phyloP scores from a whole-genome alignment of 208 protist species.

The Trypanosoma rangeli region DNA sequence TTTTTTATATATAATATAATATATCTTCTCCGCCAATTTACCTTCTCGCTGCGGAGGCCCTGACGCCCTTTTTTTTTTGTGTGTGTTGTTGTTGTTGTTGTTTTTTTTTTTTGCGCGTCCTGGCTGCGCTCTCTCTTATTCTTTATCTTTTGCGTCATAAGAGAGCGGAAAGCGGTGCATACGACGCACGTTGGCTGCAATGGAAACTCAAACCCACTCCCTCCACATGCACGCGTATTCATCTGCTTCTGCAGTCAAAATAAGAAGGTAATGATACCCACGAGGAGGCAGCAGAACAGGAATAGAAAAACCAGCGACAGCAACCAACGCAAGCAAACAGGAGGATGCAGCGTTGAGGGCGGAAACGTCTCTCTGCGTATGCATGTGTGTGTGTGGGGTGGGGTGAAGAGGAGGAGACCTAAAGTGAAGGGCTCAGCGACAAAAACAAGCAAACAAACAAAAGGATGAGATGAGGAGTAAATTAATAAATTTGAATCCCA shows the following conservation, averaged over 20 bases:
- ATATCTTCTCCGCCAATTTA: no score
- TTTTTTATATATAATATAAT: no score
- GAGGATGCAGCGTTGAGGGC: neutral
- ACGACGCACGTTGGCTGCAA: no score
- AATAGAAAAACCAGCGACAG: neutral
- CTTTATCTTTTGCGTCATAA: no score
- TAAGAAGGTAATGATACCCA: conserved; percentile 17
- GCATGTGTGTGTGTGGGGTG: neutral
- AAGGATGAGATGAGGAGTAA: neutral
- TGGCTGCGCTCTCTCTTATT: no score
- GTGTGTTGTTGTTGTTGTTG: neutral
- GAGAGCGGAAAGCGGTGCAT: no score
- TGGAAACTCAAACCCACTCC: no score
- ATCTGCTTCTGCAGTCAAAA: neutral
- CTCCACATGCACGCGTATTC: no score
- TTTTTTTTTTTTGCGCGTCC: neutral
- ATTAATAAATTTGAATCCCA: neutral
- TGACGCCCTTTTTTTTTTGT: conserved; percentile 1
- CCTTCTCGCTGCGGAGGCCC: neutral
- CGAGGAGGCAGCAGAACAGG: conserved; percentile 1
- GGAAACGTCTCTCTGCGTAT: neutral
- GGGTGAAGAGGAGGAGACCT: neutral
- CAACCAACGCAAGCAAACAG: neutral
- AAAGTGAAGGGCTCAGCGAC: neutral
- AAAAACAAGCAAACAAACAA: conserved; percentile 7